Base-by-base conservation (phyloP, 148 eudicot genomes). In the Suaeda aralocaspica region DNA sequence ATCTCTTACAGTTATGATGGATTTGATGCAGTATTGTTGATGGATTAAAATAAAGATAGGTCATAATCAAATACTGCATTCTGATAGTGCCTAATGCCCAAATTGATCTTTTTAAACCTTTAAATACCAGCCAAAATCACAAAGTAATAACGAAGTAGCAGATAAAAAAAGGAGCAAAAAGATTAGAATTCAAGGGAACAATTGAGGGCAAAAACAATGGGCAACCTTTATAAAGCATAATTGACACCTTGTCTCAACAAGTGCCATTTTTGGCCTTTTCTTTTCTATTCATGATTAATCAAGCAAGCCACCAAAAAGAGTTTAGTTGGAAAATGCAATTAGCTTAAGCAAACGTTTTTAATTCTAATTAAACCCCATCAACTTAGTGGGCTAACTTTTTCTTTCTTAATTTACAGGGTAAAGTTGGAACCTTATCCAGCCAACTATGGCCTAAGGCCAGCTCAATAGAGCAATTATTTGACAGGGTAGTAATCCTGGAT, bases 141-240 rank as follows among this genome's bases (percentile, higher is more conserved):
- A n/a, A n/a, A n/a, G n/a, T n/a, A n/a, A n/a, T n/a, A n/a, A n/a
- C n/a, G n/a, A n/a, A n/a, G n/a, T n/a, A n/a, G n/a, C n/a, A n/a
- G n/a, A n/a, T n/a, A n/a, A n/a, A n/a, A 60, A 59, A 60, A 34
- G 65, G 45, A 14, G 24, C 45, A 60, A 60, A 60, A 33, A 9
- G 44, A 60, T 19, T 19, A 9, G 34, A n/a, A 60, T 22, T 6
- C 24, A 19, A 59, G 16, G 64, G 14, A 59, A 16, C 22, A 31
- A 29, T 6, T 59, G 1, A 21, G 4, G 16, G 26, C 59, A 12
- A 25, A 56, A 3, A 16, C 58, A 24, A 24, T 53, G 58, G 58
- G 24, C 1, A 29, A 58, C 34, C 34, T 58, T 58, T 58, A 56
- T 10, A 56, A 56, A 56, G 59, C 33, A 26, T 9, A 29, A 58